A percentile compares a stretch with the other conserved stretches of the same genome.
These are phyloP conservation scores for Aeschynomene evenia DNA, from an alignment of 306 rosid species.

Conservation along the genomic window DNA sequence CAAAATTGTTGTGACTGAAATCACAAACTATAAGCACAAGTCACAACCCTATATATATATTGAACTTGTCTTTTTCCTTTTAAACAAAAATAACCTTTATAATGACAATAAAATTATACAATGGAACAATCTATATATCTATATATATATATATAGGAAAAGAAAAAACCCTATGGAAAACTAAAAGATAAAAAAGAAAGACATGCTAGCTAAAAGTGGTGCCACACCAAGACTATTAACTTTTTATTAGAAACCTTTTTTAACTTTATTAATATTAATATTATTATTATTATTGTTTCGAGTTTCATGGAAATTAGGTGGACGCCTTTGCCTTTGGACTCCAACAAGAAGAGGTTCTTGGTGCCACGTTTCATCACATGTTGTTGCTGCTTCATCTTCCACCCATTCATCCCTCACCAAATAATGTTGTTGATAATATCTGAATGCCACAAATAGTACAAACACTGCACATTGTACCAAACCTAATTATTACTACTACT, in stretches of 20 bases:
- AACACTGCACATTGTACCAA: conserved; percentile 56
- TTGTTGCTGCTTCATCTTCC: conserved; percentile 37
- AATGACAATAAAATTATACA: background rate
- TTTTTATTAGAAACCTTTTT: conserved; percentile 40
- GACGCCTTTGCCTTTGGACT: conserved; percentile 12
- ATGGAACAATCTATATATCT: too few relatives aligned
- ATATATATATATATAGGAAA: background rate
- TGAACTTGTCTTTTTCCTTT: background rate
- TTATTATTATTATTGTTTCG: too few relatives aligned
- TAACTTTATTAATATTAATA: conserved; percentile 28
- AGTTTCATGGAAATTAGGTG: conserved; percentile 10
- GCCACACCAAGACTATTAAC: too few relatives aligned
- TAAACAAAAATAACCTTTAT: background rate
- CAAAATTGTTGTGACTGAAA: too few relatives aligned
- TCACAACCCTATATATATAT: too few relatives aligned
- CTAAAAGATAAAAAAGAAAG: background rate
- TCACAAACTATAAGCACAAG: too few relatives aligned
- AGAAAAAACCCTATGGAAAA: background rate
- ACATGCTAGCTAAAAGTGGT: background rate
- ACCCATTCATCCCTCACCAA: conserved; percentile 45
- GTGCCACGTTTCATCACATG: conserved; percentile 42
- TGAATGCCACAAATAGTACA: conserved; percentile 59
- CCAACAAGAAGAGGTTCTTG: conserved; percentile 17
- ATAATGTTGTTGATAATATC: conserved; percentile 60
- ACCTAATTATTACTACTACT: too few relatives aligned